Percentiles rank a stretch among this genome's conserved stretches.
phyloP scores from a whole-genome alignment of 2,329 filamentous ascomycete genomes.

The Cladorrhinum sp. region DNA sequence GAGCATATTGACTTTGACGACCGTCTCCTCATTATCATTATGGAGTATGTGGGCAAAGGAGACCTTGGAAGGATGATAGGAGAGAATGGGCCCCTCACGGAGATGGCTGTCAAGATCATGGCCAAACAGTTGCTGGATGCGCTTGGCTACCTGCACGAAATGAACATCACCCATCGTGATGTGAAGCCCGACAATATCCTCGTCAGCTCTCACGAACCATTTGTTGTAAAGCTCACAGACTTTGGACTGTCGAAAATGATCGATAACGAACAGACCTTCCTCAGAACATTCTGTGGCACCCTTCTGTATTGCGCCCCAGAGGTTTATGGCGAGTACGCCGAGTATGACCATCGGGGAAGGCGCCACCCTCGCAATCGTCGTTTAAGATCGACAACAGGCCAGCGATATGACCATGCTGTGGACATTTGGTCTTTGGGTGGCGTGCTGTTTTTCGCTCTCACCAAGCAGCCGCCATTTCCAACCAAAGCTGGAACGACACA shows the following conservation, averaged over 20 bases:
- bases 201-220: constrained; percentile 67
- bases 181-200: constrained; percentile 98
- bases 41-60: constrained; percentile 84
- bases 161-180: constrained; percentile 94
- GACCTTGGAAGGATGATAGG: constrained; percentile 75
- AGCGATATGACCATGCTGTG: constrained; percentile 84
- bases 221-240: constrained; percentile 88
- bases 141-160: constrained; percentile 78
- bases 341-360: constrained; percentile 68
- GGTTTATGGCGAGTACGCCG: constrained; percentile 74
- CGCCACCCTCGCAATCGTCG: constrained; percentile 61
- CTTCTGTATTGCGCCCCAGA: constrained; percentile 94
- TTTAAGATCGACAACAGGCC: constrained; percentile 50
- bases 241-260: constrained; percentile 96
- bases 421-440: constrained; percentile 97
- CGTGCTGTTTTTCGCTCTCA: constrained; percentile 85
- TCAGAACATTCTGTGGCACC: constrained; percentile 95
- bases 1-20: constrained; percentile 81
- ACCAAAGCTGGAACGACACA: constrained; percentile 73
- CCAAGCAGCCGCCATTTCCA: constrained; percentile 74
- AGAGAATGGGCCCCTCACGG: constrained; percentile 59
- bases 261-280: constrained; percentile 82
- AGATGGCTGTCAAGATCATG: constrained; percentile 67
- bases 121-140: constrained; percentile 75
- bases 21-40: constrained; percentile 90